Base-by-base conservation (phyloP, 2,329 filamentous ascomycete genomes). In the Colletotrichum orbiculare region DNA sequence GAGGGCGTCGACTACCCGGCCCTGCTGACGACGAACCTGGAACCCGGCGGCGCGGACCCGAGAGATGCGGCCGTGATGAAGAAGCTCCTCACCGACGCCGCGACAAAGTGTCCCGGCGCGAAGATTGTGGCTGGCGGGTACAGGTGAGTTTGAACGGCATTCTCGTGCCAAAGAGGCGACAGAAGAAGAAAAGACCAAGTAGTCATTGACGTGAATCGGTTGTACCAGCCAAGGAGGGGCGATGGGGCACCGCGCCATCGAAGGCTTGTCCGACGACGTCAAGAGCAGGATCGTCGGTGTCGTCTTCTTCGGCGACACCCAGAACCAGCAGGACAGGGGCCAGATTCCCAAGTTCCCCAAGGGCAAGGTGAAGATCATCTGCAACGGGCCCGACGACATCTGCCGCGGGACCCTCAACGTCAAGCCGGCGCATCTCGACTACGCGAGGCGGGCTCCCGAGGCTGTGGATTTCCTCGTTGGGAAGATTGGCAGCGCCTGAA, bases 121-220 rank as follows among this genome's bases (percentile, higher is more conserved):
- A 72, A 71, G 5, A 70, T 81, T 41, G 73, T 79, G 5, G 73
- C 74, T 15, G 76, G 75, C 10, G 79, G 78, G 6, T 81, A 80
- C 66, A 76, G 70, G 71, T 72, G n/a, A 37, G 60, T 6, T 17
- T 34, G 2, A 12, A 25, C 4, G 25, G 25, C 3, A 25, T 25
- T 25, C 25, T 25, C 25, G 12, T 0, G 8, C 37, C 34, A 13
- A 15, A n/a, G 25, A 4, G 17, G 5, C 4, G 4, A 5, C 25
- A 25, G 25, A 4, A 25, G 25, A 4, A 4, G 4, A 1, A 25
- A 5, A 1, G 25, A 25, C 1, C 25, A 1, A 25, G 25, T 1
- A 1, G 25, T 4, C 1, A 1, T 25, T 25, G 1, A 25, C 25
- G 1, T 1, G 25, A 25, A 1, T 5, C 25, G 25, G 25, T 1